Percentiles rank a stretch among this genome's conserved stretches.
Evolutionary conservation across 2,329 filamentous ascomycete species (phyloP).

Genomic region (Trichophyton rubrum): DNA sequence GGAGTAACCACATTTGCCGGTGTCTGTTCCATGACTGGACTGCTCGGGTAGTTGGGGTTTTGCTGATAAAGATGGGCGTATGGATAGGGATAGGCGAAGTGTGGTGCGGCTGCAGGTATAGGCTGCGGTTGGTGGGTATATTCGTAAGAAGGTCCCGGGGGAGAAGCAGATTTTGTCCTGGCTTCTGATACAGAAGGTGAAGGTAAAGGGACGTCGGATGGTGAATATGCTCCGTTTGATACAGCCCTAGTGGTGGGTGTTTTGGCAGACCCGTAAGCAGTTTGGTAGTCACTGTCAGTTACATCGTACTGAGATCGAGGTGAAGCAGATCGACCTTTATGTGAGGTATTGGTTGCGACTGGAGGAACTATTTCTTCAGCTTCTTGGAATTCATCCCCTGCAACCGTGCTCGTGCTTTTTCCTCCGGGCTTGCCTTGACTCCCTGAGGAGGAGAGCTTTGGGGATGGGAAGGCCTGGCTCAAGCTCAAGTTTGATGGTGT

Average conservation of each 20-base stretch:
- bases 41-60: conserved; percentile 22
- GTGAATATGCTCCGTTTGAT: conserved; percentile 6
- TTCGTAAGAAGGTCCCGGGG: conserved; percentile 9
- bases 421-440: neutral
- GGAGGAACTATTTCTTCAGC: neutral
- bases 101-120: conserved; percentile 13
- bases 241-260: conserved; percentile 7
- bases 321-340: neutral
- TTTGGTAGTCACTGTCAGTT: conserved; percentile 7
- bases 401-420: neutral
- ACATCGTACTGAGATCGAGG: conserved; percentile 7
- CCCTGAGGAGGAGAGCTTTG: neutral
- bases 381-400: neutral
- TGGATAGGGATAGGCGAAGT: conserved; percentile 20
- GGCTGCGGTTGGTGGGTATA: conserved; percentile 18
- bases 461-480: conserved; percentile 4
- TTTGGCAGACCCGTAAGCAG: conserved; percentile 4
- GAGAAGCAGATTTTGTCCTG: conserved; percentile 10
- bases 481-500: conserved; percentile 10
- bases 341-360: neutral
- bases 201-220: conserved; percentile 3
- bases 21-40: conserved; percentile 19
- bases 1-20: conserved; percentile 10
- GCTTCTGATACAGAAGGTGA: conserved; percentile 11
- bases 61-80: conserved; percentile 27